Evolutionary conservation across 306 rosid species (phyloP).

Genomic region (Pterocarpus santalinus): DNA sequence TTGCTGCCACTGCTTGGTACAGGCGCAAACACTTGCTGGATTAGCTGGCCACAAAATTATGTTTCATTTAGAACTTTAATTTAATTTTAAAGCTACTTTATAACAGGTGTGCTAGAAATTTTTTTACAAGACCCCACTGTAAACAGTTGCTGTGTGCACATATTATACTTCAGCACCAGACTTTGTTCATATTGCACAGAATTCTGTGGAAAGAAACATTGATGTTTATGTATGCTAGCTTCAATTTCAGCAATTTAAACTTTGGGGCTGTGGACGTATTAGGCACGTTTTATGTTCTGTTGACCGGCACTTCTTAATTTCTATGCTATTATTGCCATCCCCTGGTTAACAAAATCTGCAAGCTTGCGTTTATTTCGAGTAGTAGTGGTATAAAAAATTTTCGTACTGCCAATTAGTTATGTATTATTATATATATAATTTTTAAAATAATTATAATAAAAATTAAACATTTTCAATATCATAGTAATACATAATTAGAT

Average conservation of each 20-base stretch:
- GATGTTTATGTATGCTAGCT: background rate
- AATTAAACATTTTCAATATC: no score
- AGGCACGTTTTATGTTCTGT: no score
- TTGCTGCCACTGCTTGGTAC: constrained; percentile 74
- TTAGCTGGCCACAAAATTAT: constrained; percentile 33
- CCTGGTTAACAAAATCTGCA: no score
- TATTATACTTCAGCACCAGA: background rate
- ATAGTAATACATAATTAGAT: no score
- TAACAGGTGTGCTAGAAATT: background rate
- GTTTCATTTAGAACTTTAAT: constrained; percentile 2
- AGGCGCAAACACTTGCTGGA: constrained; percentile 75
- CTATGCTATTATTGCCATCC: background rate
- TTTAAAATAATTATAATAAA: no score
- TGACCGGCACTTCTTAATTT: background rate
- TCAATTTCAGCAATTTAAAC: background rate
- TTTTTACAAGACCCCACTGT: background rate
- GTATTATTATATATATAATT: no score
- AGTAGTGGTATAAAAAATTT: no score
- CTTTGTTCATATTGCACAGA: background rate
- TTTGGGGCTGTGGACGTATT: background rate
- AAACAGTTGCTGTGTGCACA: background rate
- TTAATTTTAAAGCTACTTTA: background rate
- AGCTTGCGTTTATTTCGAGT: no score
- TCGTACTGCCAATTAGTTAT: no score
- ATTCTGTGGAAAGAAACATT: background rate